Base-by-base conservation (phyloP, 225 moss, liverwort and hornwort genomes). In the Pleurozium schreberi region DNA sequence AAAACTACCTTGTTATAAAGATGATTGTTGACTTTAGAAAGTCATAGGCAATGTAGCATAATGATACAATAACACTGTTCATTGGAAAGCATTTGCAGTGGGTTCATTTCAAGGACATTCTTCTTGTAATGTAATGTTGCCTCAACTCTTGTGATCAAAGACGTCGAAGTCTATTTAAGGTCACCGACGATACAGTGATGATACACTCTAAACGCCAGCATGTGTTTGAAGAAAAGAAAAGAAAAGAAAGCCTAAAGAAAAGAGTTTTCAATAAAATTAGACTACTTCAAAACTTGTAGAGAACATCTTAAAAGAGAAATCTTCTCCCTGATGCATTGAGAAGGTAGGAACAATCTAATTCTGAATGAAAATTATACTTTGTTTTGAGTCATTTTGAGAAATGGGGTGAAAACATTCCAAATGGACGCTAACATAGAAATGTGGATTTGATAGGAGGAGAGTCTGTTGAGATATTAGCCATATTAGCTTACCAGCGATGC, bases 401-500 rank as follows among this genome's bases (percentile, higher is more conserved):
- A 52, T 18, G 3, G 27, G n/a, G n/a, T 66, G 53, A 83, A 67
- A 53, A 14, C n/a, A n/a, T 14, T 52, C 1, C 0, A 52, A 38
- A 20, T 8, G 83, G n/a, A 66, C 28, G 52, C 18, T 66, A 82
- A 63, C 5, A 49, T 20, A 28, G 20, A 89, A 18, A 19, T 26
- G 38, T 74, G 50, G 81, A 31, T 28, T 34, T 81, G 19, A 52
- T 33, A 58, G 50, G 61, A 76, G 63, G 17, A 74, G 49, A 50
- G 50, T n/a, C n/a, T n/a, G n/a, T 42, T 67, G 59, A 70, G 49
- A 45, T 27, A 59, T 38, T 12, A 36, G 75, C 14, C 81, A 71
- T 67, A 21, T 67, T 11, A 62, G 62, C 71, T 70, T 90, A 99
- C 99, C 97, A 97, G 86, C 99, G 97, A 91, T 99, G 99, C 11